Evolutionary conservation across 1,139 yeast species (phyloP).

Genomic region (Geotrichum candidum): DNA sequence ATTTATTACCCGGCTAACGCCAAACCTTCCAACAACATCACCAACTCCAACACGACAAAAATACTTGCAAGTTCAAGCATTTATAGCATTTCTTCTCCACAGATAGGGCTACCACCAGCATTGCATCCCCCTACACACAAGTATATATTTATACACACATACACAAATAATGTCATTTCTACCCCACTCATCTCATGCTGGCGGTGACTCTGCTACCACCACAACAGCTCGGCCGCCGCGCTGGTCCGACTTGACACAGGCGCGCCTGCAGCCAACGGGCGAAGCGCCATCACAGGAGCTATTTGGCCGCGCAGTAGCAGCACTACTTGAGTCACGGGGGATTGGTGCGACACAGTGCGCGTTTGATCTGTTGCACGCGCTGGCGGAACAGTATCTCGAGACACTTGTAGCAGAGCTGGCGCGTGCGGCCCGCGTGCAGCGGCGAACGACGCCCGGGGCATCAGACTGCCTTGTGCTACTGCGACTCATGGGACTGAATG

Average conservation of each 20-base stretch:
- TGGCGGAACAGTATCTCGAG: slow-evolving; percentile 47
- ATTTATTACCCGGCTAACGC: not conserved
- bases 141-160: not conserved
- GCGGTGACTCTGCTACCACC: not conserved
- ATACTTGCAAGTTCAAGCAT: not conserved
- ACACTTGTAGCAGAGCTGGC: slow-evolving; percentile 45
- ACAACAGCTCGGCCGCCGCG: not conserved
- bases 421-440: slow-evolving; percentile 57
- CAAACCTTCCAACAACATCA: not conserved
- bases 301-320: slow-evolving; percentile 28
- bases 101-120: not conserved
- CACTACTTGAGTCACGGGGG: slow-evolving; percentile 26
- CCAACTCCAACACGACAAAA: not conserved
- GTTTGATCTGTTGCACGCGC: slow-evolving; percentile 32
- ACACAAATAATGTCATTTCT: not conserved
- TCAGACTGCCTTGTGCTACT: slow-evolving; percentile 52
- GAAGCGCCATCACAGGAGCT: slow-evolving; percentile 21
- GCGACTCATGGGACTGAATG: slow-evolving; percentile 41
- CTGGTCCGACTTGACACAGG: not conserved
- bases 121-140: not conserved
- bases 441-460: slow-evolving; percentile 56
- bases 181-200: not conserved
- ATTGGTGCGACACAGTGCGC: slow-evolving; percentile 23
- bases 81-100: not conserved
- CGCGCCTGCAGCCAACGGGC: slow-evolving; percentile 2